Base-by-base conservation (phyloP, 768 basidiomycete genomes). In the Fomitopsis serialis region DNA sequence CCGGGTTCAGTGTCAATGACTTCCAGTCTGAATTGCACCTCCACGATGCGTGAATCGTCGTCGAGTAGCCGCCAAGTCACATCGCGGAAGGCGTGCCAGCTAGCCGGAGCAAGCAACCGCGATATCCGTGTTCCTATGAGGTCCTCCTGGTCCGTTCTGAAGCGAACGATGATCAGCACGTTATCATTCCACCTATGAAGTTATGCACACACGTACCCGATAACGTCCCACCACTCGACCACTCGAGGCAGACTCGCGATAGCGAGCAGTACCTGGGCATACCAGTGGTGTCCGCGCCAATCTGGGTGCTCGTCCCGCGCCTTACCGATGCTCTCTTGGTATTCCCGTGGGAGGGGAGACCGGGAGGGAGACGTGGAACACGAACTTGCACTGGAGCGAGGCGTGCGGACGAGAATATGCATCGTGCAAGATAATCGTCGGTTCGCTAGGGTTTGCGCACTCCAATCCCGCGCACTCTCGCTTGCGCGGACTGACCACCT, bases 161-260 rank as follows among this genome's bases (percentile, higher is more conserved):
- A 6, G 37, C 23, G 35, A 45, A 36, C 40, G 27, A 10, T 27
- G 40, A 21, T 44, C 43, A 36, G 42, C 50, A 25, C 44, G 47
- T 52, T 36, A 45, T 42, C 35, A n/a, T n/a, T n/a, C n/a, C n/a
- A n/a, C n/a, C n/a, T 37, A 45, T 45, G 23, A 34, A 6, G 45
- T 58, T 42, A 37, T 52, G n/a, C n/a, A n/a, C n/a, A 62, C 34
- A 66, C 90, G 58, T 70, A 92, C 92, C 89, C 92, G 50, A 96
- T 84, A 22, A 98, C 92, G 50, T 97, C 95, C 93, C 94, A 98
- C 96, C 97, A 99, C 65, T 98, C 97, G 58, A 98, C 88, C 25
- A 98, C 97, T 54, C 96, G 88, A 69, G 88, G 91, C 58, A 99
- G 83, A 63, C 92, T 93, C 29, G 97, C 97, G 45, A 98, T 87